Conservation (phyloP, 352 stramenopile genomes). For the Pythium coloratum region DNA sequence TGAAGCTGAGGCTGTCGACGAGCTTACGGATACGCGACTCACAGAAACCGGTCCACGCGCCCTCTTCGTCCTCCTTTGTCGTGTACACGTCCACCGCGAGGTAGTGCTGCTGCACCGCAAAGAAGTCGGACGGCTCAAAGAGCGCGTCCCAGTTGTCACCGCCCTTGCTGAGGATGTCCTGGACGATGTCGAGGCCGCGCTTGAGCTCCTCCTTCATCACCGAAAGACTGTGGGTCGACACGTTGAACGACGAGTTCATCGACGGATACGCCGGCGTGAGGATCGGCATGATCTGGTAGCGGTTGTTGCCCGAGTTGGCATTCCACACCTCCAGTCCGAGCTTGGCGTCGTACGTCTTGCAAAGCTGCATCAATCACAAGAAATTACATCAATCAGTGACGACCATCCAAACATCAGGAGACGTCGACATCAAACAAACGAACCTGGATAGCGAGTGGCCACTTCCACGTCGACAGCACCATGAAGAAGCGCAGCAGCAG, state of each 20-base stretch:
- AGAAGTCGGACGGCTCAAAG: conserved; percentile 87
- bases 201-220: conserved; percentile 95
- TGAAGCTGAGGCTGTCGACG: conserved; percentile 85
- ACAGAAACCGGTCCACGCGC: conserved; percentile 93
- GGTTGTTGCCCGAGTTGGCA: conserved; percentile 83
- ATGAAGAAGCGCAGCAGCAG: conserved; percentile 90
- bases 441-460: conserved; percentile 88
- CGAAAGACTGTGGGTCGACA: conserved; percentile 93
- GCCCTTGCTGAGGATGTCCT: conserved; percentile 83
- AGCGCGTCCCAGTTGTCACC: conserved; percentile 76
- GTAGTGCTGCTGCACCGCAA: conserved; percentile 89
- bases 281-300: conserved; percentile 98
- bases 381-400: conserved; percentile 6
- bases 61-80: conserved; percentile 86
- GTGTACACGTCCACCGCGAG: conserved; percentile 92
- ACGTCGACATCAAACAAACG: conserved; percentile 7
- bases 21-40: conserved; percentile 93
- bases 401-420: not conserved
- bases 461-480: conserved; percentile 90
- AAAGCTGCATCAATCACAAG: conserved; percentile 41
- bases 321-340: conserved; percentile 89
- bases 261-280: conserved; percentile 98
- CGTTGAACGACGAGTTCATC: conserved; percentile 99
- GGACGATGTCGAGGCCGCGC: conserved; percentile 70
- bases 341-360: conserved; percentile 86